Evolutionary conservation across 2,329 filamentous ascomycete species (phyloP).

Genomic region (Fulvia fulva): DNA sequence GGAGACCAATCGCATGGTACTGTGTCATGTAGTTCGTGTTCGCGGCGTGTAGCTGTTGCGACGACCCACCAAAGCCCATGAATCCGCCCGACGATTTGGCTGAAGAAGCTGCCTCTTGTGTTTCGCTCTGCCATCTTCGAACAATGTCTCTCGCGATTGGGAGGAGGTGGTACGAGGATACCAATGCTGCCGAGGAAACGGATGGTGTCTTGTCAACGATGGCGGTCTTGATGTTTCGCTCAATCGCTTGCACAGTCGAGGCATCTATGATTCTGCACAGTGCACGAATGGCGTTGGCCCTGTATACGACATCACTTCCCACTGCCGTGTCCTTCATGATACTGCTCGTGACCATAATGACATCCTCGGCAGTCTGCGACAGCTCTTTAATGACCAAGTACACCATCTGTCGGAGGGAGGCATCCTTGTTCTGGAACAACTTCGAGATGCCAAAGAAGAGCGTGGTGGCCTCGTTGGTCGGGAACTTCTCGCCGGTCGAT

Average conservation of each 20-base stretch:
- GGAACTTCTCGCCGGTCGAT: slow-evolving; percentile 96
- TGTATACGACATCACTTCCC: slow-evolving; percentile 87
- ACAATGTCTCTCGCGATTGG: slow-evolving; percentile 95
- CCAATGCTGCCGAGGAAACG: slow-evolving; percentile 89
- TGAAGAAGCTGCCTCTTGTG: slow-evolving; percentile 89
- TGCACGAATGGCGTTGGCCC: slow-evolving; percentile 92
- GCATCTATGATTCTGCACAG: slow-evolving; percentile 96
- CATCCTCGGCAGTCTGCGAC: slow-evolving; percentile 90
- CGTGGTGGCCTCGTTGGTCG: slow-evolving; percentile 92
- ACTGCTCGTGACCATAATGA: slow-evolving; percentile 98
- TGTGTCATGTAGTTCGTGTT: slow-evolving; percentile 97
- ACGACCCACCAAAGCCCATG: slow-evolving; percentile 82
- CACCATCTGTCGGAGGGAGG: slow-evolving; percentile 96
- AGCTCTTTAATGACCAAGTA: slow-evolving; percentile 98
- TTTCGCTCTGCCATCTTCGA: slow-evolving; percentile 96
- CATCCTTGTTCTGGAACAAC: slow-evolving; percentile 99
- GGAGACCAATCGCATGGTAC: slow-evolving; percentile 93
- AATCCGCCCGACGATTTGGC: slow-evolving; percentile 88
- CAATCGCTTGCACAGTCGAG: slow-evolving; percentile 93
- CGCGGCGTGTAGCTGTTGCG: slow-evolving; percentile 62
- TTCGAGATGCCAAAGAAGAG: slow-evolving; percentile 99
- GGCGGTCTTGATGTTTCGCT: slow-evolving; percentile 96
- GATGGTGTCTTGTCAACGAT: slow-evolving; percentile 99
- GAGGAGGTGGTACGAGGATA: slow-evolving; percentile 96
- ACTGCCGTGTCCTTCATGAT: slow-evolving; percentile 99